These are phyloP conservation scores for Fusarium musae DNA, from an alignment of 2,329 filamentous ascomycete genomes.

Conservation along the genomic window DNA sequence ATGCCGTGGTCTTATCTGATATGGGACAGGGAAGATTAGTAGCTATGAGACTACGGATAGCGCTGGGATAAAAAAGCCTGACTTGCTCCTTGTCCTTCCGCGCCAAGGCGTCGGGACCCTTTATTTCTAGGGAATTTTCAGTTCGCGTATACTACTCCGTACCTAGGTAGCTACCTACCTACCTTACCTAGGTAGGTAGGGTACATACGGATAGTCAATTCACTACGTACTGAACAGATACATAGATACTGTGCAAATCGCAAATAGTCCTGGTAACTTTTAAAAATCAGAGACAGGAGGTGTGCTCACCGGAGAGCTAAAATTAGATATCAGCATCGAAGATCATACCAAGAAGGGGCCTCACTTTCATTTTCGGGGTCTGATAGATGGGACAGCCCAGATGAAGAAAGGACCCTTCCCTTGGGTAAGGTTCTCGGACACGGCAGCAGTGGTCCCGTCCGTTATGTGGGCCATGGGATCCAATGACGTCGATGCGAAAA, in stretches of 20 bases:
- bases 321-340: conserved; percentile 6
- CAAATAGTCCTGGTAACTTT: neutral
- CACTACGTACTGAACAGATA: neutral
- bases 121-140: conserved; percentile 9
- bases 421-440: neutral
- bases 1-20: conserved; percentile 18
- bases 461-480: neutral
- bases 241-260: neutral
- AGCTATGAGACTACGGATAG: neutral
- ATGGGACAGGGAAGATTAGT: conserved; percentile 15
- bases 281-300: neutral
- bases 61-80: conserved; percentile 14
- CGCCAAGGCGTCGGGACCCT: conserved; percentile 19
- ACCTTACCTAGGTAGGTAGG: neutral
- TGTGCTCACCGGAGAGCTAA: neutral
- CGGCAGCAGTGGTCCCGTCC: conserved; percentile 5
- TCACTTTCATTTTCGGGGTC: neutral
- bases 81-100: conserved; percentile 26
- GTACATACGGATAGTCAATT: neutral
- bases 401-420: conserved; percentile 10
- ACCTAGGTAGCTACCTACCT: neutral
- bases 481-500: conserved; percentile 24
- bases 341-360: neutral
- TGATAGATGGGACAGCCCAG: neutral
- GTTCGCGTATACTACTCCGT: conserved; percentile 2